phyloP scores from a whole-genome alignment of 2,329 filamentous ascomycete species.

The Penicillium verrucosum region DNA sequence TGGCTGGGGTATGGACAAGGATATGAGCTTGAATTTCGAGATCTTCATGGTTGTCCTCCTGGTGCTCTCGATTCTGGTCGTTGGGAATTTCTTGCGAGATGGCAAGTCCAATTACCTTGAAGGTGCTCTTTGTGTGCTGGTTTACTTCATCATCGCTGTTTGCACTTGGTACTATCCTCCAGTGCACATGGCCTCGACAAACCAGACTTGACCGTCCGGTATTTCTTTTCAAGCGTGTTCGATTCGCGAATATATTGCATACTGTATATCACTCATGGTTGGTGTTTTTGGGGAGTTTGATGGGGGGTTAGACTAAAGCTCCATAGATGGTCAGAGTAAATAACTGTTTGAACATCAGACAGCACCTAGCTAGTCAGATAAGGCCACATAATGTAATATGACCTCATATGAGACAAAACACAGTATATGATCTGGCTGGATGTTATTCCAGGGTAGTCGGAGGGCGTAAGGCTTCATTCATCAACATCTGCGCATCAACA shows the following conservation, averaged over 20 bases:
- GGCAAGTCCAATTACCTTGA: constrained; percentile 90
- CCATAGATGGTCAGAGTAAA: not conserved
- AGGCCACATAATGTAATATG: not conserved
- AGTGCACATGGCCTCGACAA: constrained; percentile 34
- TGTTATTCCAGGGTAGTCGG: not conserved
- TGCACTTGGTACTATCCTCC: constrained; percentile 61
- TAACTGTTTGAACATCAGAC: not conserved
- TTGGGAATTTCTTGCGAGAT: constrained; percentile 83
- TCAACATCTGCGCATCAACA: constrained; percentile 57
- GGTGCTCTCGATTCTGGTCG: constrained; percentile 78
- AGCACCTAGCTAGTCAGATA: not conserved
- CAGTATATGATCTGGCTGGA: not conserved
- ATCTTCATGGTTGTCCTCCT: constrained; percentile 80
- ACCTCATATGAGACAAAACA: not conserved
- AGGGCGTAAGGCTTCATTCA: constrained; percentile 41
- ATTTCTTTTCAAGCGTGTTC: not conserved
- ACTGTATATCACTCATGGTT: not conserved
- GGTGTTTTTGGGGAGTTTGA: not conserved
- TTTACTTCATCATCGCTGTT: constrained; percentile 62
- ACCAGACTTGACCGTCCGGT: constrained; percentile 8
- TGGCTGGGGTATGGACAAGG: constrained; percentile 69
- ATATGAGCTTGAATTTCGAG: constrained; percentile 80
- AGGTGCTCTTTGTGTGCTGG: constrained; percentile 69
- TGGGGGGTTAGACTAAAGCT: not conserved
- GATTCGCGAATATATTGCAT: not conserved